A percentile compares a stretch with the other conserved stretches of the same genome.
Evolutionary conservation across 169 alveolate genomes (phyloP).

Genomic region (Babesia divergens): DNA sequence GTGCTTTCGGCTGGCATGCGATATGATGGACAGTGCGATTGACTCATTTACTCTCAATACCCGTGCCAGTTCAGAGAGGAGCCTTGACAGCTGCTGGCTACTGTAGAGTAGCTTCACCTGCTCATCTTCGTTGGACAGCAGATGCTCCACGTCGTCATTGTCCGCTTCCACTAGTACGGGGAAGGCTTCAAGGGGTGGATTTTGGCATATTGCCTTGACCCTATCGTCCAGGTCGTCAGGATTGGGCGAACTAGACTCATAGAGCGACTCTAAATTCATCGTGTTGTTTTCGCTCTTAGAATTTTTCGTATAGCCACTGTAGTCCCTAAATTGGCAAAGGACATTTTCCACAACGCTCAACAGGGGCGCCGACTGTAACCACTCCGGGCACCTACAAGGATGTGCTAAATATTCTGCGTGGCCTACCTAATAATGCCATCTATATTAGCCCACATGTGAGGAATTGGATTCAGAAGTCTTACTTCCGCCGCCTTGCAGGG

Average conservation of each 20-base stretch:
- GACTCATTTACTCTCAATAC: not conserved
- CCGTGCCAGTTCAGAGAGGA: not conserved
- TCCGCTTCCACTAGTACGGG: not conserved
- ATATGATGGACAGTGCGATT: not conserved
- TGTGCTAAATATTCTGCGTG: not conserved
- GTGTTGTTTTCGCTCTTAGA: no score
- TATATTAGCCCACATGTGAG: conserved; percentile 47
- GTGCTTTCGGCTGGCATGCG: conserved; percentile 15
- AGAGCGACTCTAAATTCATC: no score
- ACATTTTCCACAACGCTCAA: conserved; percentile 5
- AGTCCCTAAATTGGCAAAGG: not conserved
- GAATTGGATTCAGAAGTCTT: conserved; percentile 45
- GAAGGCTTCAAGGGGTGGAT: conserved; percentile 1
- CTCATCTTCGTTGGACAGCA: conserved; percentile 1
- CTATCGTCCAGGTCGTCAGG: not conserved
- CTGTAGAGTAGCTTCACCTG: not conserved
- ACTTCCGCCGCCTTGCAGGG: conserved; percentile 28
- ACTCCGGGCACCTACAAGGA: not conserved
- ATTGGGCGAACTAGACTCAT: no score
- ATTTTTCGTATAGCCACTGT: not conserved
- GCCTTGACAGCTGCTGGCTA: not conserved
- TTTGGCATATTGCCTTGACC: not conserved
- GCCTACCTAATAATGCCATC: conserved; percentile 22
- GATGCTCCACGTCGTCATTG: not conserved
- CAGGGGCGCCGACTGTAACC: not conserved